Evolutionary conservation across 169 alveolate genomes (phyloP).

Genomic region (Plasmodium cynomolgi): DNA sequence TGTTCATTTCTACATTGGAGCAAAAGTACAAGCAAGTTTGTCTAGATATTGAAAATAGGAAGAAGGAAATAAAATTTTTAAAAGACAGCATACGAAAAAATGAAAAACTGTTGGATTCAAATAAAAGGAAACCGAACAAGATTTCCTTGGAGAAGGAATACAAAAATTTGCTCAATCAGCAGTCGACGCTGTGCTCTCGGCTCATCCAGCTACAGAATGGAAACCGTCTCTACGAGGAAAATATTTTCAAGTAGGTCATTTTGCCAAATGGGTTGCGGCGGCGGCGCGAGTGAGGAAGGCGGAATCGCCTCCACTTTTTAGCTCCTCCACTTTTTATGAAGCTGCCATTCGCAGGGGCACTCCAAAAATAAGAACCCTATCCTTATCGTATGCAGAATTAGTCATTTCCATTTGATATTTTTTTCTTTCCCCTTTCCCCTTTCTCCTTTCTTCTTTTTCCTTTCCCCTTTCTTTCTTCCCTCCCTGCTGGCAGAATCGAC

Average conservation of each 20-base stretch:
- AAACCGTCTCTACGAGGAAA: slow-evolving; percentile 33
- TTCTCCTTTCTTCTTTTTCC: neutral
- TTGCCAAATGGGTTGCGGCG: neutral
- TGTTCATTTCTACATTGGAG: slow-evolving; percentile 32
- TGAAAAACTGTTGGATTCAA: slow-evolving; percentile 58
- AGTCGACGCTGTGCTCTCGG: slow-evolving; percentile 45
- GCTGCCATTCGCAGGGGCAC: too few species aligned
- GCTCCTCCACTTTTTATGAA: too few species aligned
- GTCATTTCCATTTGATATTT: neutral
- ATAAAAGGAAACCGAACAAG: slow-evolving; percentile 54
- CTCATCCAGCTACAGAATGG: slow-evolving; percentile 36
- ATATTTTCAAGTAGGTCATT: slow-evolving; percentile 17
- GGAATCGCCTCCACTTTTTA: too few species aligned
- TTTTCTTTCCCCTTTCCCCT: neutral
- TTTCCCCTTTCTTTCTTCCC: neutral
- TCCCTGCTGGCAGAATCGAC: slow-evolving; percentile 1
- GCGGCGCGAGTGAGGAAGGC: neutral
- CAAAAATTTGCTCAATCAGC: slow-evolving; percentile 28
- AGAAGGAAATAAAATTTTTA: slow-evolving; percentile 48
- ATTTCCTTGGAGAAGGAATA: slow-evolving; percentile 47
- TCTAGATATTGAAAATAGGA: slow-evolving; percentile 41
- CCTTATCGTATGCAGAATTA: neutral
- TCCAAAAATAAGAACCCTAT: too few species aligned
- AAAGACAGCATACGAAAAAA: slow-evolving; percentile 63
- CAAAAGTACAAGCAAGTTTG: slow-evolving; percentile 54